Evolutionary conservation across 441 rosid genomes (phyloP).

Genomic region (Erodium texanum): DNA sequence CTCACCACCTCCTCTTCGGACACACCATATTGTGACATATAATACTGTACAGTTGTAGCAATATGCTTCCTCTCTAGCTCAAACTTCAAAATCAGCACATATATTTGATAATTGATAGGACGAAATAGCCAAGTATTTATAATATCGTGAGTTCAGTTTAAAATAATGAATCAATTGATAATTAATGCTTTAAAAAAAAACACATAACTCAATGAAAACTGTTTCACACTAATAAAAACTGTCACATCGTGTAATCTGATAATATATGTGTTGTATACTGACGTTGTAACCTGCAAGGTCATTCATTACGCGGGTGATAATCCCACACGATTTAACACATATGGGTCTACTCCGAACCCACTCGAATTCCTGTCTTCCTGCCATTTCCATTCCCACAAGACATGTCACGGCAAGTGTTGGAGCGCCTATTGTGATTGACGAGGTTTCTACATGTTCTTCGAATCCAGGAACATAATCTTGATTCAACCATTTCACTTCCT

Average conservation of each 20-base stretch:
- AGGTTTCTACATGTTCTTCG: constrained; percentile 21
- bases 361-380: not conserved
- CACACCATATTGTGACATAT: constrained; percentile 20
- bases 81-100: too few species aligned
- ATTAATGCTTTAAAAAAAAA: too few species aligned
- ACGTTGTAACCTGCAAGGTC: too few species aligned
- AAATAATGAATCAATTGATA: too few species aligned
- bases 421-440: constrained; percentile 17
- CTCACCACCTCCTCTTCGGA: constrained; percentile 16
- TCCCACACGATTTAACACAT: not conserved
- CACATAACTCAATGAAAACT: too few species aligned
- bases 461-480: constrained; percentile 15
- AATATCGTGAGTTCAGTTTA: too few species aligned
- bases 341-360: too few species aligned
- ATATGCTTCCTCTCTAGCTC: constrained; percentile 26
- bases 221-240: too few species aligned
- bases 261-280: too few species aligned
- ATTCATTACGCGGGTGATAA: not conserved
- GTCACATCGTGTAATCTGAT: too few species aligned
- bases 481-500: constrained; percentile 25
- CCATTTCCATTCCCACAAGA: constrained; percentile 15
- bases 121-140: too few species aligned
- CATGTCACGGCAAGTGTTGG: constrained; percentile 17
- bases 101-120: too few species aligned
- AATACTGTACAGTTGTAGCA: constrained; percentile 18